phyloP scores from a whole-genome alignment of 192 early-diverging fungal genomes.

The Funneliformis mosseae region DNA sequence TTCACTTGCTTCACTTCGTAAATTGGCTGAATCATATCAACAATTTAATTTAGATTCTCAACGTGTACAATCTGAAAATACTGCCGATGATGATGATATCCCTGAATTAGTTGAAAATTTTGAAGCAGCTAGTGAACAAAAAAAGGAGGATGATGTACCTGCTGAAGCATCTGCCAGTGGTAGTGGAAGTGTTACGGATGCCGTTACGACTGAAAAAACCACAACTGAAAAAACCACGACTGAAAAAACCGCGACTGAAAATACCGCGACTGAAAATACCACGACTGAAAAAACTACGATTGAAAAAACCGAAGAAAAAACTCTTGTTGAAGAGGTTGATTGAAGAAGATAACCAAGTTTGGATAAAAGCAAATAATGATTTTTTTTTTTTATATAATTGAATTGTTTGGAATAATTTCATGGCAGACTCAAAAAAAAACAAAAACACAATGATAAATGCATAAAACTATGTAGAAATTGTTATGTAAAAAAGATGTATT shows the following conservation, averaged over 20 bases:
- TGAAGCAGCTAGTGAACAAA: conserved; percentile 49
- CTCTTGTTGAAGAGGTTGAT: not conserved
- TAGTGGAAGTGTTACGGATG: not conserved
- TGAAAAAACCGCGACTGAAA: no score
- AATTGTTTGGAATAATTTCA: not conserved
- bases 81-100: conserved; percentile 86
- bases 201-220: not conserved
- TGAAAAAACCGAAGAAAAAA: not conserved
- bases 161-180: not conserved
- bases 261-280: no score
- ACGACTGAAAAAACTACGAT: no score
- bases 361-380: no score
- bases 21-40: conserved; percentile 87
- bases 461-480: not conserved
- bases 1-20: conserved; percentile 83
- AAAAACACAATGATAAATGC: not conserved
- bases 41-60: conserved; percentile 44
- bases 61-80: conserved; percentile 51
- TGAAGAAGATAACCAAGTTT: not conserved
- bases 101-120: conserved; percentile 87
- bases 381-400: no score
- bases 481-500: not conserved
- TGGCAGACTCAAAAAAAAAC: not conserved
- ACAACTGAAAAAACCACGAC: no score
- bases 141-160: conserved; percentile 17